Evolutionary conservation across 495 filamentous ascomycete genomes (phyloP), one percentile per base, ranked within the genome.

Genomic region (Cercophora scortea): DNA sequence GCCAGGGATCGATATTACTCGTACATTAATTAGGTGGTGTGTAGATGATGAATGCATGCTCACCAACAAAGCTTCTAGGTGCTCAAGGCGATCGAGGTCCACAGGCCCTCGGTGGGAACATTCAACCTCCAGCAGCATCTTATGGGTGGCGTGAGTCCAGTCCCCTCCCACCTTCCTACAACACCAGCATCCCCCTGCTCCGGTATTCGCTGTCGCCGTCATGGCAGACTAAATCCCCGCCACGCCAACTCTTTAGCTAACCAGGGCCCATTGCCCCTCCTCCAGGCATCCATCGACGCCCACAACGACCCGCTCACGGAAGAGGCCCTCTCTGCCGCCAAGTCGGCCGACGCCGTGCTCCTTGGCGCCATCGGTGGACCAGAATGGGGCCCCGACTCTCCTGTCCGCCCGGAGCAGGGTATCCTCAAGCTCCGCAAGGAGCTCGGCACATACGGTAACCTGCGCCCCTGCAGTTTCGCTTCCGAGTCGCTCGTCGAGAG

Each of bases 391-490:
- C 60, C 66, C 25, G 90, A 88, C 4, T 88, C 89, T 56, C 65
- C 80, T 48, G 86, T 97, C 53, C 87, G 93, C 45, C 93, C 93
- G 6, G 93, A 98, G 65, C 92, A 97, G 72, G 93, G 93, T 52
- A 80, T 98, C 66, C 87, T 98, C 49, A 80, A 78, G 57, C 88
- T 98, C 43, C 90, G 93, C 76, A 96, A 95, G 70, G 86, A 95
- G 68, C 86, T 98, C 78, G 76, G 79, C 64, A 88, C 93, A 59
- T 98, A 93, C 74, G 93, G 92, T 59, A 98, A 98, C 81, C 86
- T 98, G 45, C 90, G 93, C 4, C 93, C 93, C 6, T 98, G 93
- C 82, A 91, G 85, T 79, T 98, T 98, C 77, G 89, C 92, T 39
- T 89, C 91, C 25, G 87, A 92, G 50, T 80, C 83, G 33, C 88